Evolutionary conservation across 768 basidiomycete species (phyloP), one percentile per base, ranked within the genome.

Genomic region (Leccinum imitatum): DNA sequence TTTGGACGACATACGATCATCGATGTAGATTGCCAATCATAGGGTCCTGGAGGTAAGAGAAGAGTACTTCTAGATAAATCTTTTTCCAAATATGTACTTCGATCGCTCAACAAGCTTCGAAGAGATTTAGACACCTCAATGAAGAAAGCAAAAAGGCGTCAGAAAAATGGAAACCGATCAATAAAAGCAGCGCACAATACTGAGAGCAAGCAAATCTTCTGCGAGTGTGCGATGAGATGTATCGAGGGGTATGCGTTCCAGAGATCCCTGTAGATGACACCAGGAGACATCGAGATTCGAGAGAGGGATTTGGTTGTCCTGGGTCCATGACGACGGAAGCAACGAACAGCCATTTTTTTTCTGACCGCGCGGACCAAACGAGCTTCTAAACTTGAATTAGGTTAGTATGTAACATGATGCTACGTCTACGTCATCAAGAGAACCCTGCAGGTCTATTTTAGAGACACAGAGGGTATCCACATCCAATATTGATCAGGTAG

Each of bases 1-100:
- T 27, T 7, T 52, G 37, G 39, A 53, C 14, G 39, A 65, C 52
- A 35, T 59, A 54, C 2, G 63, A 30, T 30, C 30, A 10, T 30
- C 30, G 30, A 46, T 5, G 59, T 39, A 27, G 63, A 51, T 48
- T 65, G 63, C 63, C 63, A 65, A 3, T 58, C 31, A 9, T 53
- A 51, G 9, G 63, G 64, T 19, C 63, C 63, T 6, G 57, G 41
- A n/a, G 59, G 54, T 17, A 58, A 23, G 9, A 53, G 39, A 37
- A 52, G 7, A 2, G 25, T 5, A 23, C 25, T 37, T 50, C 46
- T 46, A 37, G 6, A 50, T 59, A 57, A 5, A 53, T 7, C 3
- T 27, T 57, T 14, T 8, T 30, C 62, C 64, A 65, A 27, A 65
- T 44, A 21, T 21, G 21, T 21, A 30, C 56, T 27, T 23, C 50